phyloP scores from a whole-genome alignment of 1,284 basidiomycete species.

The Mycena citricolor region DNA sequence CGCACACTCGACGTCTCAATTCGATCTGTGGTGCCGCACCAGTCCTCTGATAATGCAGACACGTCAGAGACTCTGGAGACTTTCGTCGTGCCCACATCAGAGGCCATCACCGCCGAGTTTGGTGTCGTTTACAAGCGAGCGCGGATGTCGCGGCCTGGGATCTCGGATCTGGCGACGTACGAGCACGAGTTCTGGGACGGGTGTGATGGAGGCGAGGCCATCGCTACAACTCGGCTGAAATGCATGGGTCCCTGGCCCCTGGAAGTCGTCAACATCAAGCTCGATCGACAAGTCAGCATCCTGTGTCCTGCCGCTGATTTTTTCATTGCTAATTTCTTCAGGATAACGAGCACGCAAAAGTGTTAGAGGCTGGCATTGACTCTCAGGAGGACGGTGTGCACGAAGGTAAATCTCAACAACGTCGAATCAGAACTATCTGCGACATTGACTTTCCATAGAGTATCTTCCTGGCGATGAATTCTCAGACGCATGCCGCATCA shows the following conservation, averaged over 20 bases:
- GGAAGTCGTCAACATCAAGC: constrained; percentile 47
- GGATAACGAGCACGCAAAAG: constrained; percentile 45
- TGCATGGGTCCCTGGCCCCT: constrained; percentile 55
- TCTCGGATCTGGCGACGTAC: constrained; percentile 57
- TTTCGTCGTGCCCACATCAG: constrained; percentile 56
- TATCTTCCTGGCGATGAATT: constrained; percentile 66
- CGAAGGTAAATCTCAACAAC: constrained; percentile 27
- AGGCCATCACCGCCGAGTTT: constrained; percentile 52
- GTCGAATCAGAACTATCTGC: background rate
- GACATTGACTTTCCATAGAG: constrained; percentile 37
- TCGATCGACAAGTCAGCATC: constrained; percentile 47
- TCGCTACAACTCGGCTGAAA: constrained; percentile 49
- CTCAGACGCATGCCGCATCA: constrained; percentile 53
- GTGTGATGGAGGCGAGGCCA: constrained; percentile 52
- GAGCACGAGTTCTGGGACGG: constrained; percentile 57
- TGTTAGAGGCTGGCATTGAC: constrained; percentile 45
- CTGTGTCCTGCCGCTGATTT: background rate
- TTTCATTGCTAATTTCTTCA: constrained; percentile 30
- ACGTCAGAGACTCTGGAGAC: constrained; percentile 64
- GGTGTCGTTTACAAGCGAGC: constrained; percentile 50
- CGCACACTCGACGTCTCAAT: constrained; percentile 75
- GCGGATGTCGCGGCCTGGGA: constrained; percentile 36
- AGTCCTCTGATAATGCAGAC: constrained; percentile 34
- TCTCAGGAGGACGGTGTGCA: constrained; percentile 34
- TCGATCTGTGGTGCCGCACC: constrained; percentile 48